Percentiles rank a stretch among this genome's conserved stretches.
These are phyloP conservation scores for Mortierella sp. DNA, from an alignment of 371 early-diverging fungal genomes.

Conservation along the genomic window DNA sequence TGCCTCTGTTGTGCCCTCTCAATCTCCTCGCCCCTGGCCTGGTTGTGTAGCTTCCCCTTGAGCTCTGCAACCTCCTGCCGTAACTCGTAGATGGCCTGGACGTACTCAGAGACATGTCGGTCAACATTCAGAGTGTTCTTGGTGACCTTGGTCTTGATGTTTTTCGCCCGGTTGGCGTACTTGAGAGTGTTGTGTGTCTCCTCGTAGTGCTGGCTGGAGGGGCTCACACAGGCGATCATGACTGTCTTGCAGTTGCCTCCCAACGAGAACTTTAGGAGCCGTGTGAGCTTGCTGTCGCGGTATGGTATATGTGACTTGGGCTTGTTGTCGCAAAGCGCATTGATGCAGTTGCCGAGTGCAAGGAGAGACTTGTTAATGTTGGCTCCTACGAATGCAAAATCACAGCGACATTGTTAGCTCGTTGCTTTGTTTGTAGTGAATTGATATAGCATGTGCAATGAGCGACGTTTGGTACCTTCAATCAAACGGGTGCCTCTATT, in stretches of 20 bases:
- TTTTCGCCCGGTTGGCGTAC: conserved; percentile 88
- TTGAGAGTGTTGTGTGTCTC: conserved; percentile 93
- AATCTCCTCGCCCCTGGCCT: conserved; percentile 22
- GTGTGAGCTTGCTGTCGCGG: conserved; percentile 90
- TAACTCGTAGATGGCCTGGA: conserved; percentile 68
- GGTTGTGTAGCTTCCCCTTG: conserved; percentile 54
- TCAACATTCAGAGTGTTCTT: conserved; percentile 68
- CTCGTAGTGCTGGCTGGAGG: conserved; percentile 77
- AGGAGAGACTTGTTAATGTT: conserved; percentile 91
- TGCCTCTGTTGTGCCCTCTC: conserved; percentile 30
- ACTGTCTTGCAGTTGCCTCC: conserved; percentile 88
- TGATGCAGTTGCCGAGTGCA: conserved; percentile 94
- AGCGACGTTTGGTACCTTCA: conserved; percentile 62
- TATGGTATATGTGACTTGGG: conserved; percentile 81
- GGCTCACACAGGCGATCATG: conserved; percentile 90
- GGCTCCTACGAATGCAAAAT: conserved; percentile 64
- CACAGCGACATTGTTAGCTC: not conserved
- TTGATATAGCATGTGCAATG: not conserved
- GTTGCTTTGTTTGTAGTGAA: too few species aligned
- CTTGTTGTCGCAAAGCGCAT: conserved; percentile 81
- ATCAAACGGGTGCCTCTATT: conserved; percentile 78
- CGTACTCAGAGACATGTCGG: conserved; percentile 73
- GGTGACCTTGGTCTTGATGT: conserved; percentile 76
- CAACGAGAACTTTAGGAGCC: conserved; percentile 87
- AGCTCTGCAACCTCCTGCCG: conserved; percentile 65